Evolutionary conservation across 768 basidiomycete species (phyloP).

Genomic region (Termitomyces sp.): DNA sequence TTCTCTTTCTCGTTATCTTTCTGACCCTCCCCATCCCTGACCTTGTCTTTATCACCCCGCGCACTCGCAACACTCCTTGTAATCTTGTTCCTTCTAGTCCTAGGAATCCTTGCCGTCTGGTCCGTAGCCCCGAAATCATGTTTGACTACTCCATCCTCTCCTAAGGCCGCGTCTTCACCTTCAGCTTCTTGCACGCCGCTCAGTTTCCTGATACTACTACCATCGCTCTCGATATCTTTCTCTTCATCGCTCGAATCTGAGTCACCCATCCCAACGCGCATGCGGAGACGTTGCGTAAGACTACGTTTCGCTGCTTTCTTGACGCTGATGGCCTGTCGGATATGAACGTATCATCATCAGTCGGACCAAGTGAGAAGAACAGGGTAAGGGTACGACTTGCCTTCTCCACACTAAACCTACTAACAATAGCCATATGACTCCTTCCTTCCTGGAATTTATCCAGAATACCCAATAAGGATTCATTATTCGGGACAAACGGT

Average conservation of each 20-base stretch:
- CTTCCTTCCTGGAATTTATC: conserved; percentile 89
- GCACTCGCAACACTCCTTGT: background rate
- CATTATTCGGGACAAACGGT: conserved; percentile 81
- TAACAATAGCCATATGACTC: conserved; percentile 90
- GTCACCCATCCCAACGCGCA: conserved; percentile 63
- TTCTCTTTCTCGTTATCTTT: conserved; percentile 4
- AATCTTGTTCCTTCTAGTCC: background rate
- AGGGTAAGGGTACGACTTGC: conserved; percentile 14
- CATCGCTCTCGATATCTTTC: conserved; percentile 20
- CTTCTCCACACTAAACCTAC: conserved; percentile 66
- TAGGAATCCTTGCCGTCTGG: background rate
- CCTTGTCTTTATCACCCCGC: background rate
- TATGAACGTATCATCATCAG: background rate
- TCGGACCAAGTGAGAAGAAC: background rate
- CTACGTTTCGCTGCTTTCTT: conserved; percentile 81
- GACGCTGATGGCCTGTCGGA: conserved; percentile 57
- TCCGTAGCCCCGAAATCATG: conserved; percentile 8
- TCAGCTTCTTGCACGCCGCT: conserved; percentile 17
- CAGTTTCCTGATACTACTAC: conserved; percentile 17
- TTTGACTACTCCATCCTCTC: conserved; percentile 17
- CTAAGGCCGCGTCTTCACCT: conserved; percentile 24
- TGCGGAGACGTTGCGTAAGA: conserved; percentile 70
- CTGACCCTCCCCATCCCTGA: conserved; percentile 6
- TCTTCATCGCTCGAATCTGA: conserved; percentile 36
- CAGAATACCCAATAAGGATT: conserved; percentile 76